Base-by-base conservation (phyloP, 2,329 filamentous ascomycete species). In the Penicillium sp. region DNA sequence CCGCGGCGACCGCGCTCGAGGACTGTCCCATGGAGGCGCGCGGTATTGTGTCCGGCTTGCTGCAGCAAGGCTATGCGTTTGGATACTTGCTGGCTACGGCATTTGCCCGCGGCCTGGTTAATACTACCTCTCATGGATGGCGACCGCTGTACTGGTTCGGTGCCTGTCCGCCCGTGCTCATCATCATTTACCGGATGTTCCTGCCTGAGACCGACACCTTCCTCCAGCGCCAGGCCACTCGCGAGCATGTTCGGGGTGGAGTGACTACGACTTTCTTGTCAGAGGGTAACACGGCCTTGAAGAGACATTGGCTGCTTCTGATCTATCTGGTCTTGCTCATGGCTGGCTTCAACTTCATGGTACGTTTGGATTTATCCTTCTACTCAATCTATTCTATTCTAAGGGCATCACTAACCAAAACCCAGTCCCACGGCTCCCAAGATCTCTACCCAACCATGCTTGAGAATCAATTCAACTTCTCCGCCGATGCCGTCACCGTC, bases 341-440 rank as follows among this genome's bases (percentile, higher is more conserved):
- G 87, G 84, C 87, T 2, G 88, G 88, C 3, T 93, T 95, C 75
- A 95, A 94, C 70, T 94, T 93, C 64, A 89, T 93, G 85, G 71
- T 74, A 58, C 49, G 64, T 56, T 40, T 12, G 24, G 10, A 17
- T 38, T 9, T 15, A 37, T n/a, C n/a, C n/a, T n/a, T n/a, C n/a
- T n/a, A n/a, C n/a, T n/a, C n/a, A n/a, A n/a, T n/a, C n/a, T n/a
- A n/a, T n/a, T n/a, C n/a, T n/a, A n/a, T n/a, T n/a, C n/a, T n/a
- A n/a, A n/a, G n/a, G n/a, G n/a, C n/a, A n/a, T n/a, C n/a, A n/a
- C n/a, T n/a, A n/a, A n/a, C n/a, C n/a, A n/a, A 6, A 43, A 6
- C 44, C 37, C 49, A 70, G 68, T 86, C 82, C 17, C 87, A 90
- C 64, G 86, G 86, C 46, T 85, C 81, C 19, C 82, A 85, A 60